Evolutionary conservation across 345 rosid species (phyloP), one percentile per base, ranked within the genome.

Genomic region (Dipteronia dyeriana): DNA sequence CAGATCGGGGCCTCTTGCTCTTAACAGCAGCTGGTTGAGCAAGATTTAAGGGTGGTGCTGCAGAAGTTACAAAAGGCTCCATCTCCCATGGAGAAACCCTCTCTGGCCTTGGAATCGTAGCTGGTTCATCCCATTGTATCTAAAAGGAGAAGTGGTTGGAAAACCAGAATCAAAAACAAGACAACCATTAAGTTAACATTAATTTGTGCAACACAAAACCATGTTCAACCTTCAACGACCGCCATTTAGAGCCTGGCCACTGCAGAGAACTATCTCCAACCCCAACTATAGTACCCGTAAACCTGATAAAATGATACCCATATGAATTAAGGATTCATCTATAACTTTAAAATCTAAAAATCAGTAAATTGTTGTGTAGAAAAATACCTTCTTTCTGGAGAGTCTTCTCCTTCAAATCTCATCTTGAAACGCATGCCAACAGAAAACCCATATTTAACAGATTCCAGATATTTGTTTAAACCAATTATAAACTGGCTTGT

Each of bases 1-100:
- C 62, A 9, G 89, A 86, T 9, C 97, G 87, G 1, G 87, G 88
- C 78, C 94, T 85, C 81, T 92, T 92, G 81, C 71, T 81, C 84
- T 90, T 92, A 17, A 70, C 70, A 1, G 68, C 86, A 1, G 68
- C 86, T 73, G 88, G 84, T 75, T 87, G 93, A 71, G 86, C 66
- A 78, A 79, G 81, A 38, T 76, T 81, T 3, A 79, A 1, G 3
- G 85, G 69, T 70, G 85, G 72, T 68, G 86, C 47, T 68, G 86
- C 47, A 60, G 91, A 84, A 51, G 89, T 69, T 59, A 79, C 78
- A 71, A 83, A 85, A 77, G 93, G 91, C 78, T 92, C 97, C 38
- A 92, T 88, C 78, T 92, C 97, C 97, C 97, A 92, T 43, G 93
- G 87, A 74, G 97, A 92, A 81, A 92, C 94, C 82, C 86, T 88